phyloP scores from a whole-genome alignment of 2,329 filamentous ascomycete genomes.

The Didymella arachidicola region DNA sequence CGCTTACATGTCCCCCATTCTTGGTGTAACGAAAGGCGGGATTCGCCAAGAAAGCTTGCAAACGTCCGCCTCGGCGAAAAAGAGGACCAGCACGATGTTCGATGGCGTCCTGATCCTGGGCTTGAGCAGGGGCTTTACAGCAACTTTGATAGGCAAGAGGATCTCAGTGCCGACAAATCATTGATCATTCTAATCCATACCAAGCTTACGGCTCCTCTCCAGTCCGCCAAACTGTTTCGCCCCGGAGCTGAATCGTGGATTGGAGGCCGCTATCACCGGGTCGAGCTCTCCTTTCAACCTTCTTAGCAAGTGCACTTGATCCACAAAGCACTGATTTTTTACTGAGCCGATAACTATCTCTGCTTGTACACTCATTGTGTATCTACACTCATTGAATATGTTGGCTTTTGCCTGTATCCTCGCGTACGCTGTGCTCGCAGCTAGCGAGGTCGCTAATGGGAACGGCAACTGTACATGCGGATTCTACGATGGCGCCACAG shows the following conservation, averaged over 20 bases:
- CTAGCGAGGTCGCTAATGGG: constrained; percentile 29
- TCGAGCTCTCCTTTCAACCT: background rate
- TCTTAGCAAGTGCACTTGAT: background rate
- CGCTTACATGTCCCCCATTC: background rate
- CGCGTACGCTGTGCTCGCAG: constrained; percentile 23
- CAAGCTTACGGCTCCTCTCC: constrained; percentile 13
- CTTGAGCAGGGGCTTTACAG: constrained; percentile 2
- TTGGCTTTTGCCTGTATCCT: constrained; percentile 24
- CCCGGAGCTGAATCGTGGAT: background rate
- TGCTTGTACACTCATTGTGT: constrained; percentile 2
- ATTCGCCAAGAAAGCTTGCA: constrained; percentile 9
- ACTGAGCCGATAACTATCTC: background rate
- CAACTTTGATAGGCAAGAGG: constrained; percentile 9
- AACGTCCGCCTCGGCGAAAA: constrained; percentile 5
- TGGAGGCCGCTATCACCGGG: constrained; percentile 9
- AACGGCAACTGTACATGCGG: constrained; percentile 56
- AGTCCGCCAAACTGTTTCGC: constrained; percentile 5
- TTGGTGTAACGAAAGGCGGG: constrained; percentile 3
- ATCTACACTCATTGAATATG: constrained; percentile 27
- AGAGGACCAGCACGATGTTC: background rate
- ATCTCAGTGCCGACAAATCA: constrained; percentile 4
- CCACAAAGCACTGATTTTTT: background rate
- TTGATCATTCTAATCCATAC: constrained; percentile 9
- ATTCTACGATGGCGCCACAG: constrained; percentile 52
- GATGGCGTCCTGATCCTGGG: constrained; percentile 1